Evolutionary conservation across 768 basidiomycete species (phyloP).

Genomic region (Termitomyces titanicus): DNA sequence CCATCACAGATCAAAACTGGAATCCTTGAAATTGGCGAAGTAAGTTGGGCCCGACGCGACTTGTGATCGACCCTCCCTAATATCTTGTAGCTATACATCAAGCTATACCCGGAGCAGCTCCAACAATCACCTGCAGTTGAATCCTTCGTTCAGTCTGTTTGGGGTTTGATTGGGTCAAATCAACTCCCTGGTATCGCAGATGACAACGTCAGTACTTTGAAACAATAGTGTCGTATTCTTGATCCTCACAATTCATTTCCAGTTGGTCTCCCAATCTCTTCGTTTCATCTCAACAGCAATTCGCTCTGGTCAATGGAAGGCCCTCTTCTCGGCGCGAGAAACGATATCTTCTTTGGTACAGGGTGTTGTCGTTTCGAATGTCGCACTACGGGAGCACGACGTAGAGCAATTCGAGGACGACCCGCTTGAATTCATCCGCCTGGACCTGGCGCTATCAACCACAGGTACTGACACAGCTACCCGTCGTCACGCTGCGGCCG

Average conservation of each 20-base stretch:
- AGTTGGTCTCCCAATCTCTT: slow-evolving; percentile 89
- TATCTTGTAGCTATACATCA: slow-evolving; percentile 64
- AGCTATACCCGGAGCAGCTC: slow-evolving; percentile 78
- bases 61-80: neutral
- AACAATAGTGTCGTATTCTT: neutral
- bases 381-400: slow-evolving; percentile 82
- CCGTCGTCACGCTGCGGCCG: slow-evolving; percentile 88
- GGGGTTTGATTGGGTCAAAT: slow-evolving; percentile 78
- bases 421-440: slow-evolving; percentile 89
- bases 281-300: slow-evolving; percentile 92
- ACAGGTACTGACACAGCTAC: slow-evolving; percentile 73
- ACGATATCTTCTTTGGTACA: slow-evolving; percentile 82
- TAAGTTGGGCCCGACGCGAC: slow-evolving; percentile 23
- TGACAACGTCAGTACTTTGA: slow-evolving; percentile 53
- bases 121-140: slow-evolving; percentile 59
- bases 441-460: slow-evolving; percentile 71
- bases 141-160: slow-evolving; percentile 83
- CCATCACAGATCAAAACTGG: slow-evolving; percentile 87
- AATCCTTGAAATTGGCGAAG: slow-evolving; percentile 89
- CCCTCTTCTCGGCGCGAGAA: slow-evolving; percentile 76
- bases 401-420: slow-evolving; percentile 97
- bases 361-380: slow-evolving; percentile 93
- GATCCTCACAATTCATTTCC: neutral
- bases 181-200: slow-evolving; percentile 67
- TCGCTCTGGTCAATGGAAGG: slow-evolving; percentile 78